Evolutionary conservation across 1,284 basidiomycete genomes (phyloP), one percentile per base, ranked within the genome.

Genomic region (Leccinum idahoense): DNA sequence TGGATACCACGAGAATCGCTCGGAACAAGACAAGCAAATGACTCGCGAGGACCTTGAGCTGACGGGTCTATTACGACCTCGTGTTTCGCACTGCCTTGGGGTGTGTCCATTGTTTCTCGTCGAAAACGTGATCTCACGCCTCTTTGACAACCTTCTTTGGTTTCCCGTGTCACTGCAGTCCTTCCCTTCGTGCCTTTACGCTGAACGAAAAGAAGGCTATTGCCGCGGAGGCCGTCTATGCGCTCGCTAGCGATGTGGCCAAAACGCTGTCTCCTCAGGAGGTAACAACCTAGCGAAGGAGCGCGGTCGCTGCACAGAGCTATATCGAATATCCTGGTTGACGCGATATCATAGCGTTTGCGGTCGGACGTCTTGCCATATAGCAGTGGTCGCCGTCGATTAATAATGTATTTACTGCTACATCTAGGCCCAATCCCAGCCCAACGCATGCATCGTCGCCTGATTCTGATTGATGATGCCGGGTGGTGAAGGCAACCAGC

Each of bases 141-240:
- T 7, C 8, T 63, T 58, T 8, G 7, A 63, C 69, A 92, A 90
- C 81, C 90, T 56, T 92, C 90, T 1, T 74, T 92, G 60, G 77
- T 90, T 63, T 92, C 90, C 61, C 85, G 90, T 57, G 86, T 92
- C 56, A 90, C 90, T 1, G 82, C 86, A 1, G 84, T 90, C 55
- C 80, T 93, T 46, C 90, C 90, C 0, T 93, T 93, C 71, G 85
- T 92, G 26, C 86, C 89, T 1, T 93, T 93, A 87, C 86, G 4
- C 63, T 75, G 60, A 83, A 85, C 46, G 90, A 93, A 74, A 86
- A 83, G 23, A 23, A 23, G 23, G 23, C 23, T 23, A 23, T 23
- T 23, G 77, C 87, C 60, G 84, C 87, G 7, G 90, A 93, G 72
- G 85, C 88, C 5, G 73, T 92, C 54, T 81, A 84, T 69, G 75